A percentile compares a stretch with the other conserved stretches of the same genome.
Conservation (phyloP, 2,329 filamentous ascomycete genomes). For the Colletotrichum sp. region DNA sequence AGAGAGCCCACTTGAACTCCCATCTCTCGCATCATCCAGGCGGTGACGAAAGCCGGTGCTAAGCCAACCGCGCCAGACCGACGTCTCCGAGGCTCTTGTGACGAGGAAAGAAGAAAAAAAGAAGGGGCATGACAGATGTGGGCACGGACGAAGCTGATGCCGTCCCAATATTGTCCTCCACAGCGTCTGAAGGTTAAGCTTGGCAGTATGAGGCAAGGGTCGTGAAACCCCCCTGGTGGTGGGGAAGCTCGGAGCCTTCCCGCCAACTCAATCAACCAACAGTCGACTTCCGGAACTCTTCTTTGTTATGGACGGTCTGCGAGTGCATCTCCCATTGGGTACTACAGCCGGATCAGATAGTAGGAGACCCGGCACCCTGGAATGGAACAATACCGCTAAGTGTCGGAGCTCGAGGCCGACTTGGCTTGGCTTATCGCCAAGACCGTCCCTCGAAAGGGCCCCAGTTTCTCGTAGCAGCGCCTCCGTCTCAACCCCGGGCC, state of each 20-base stretch:
- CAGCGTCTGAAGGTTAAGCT: constrained; percentile 17
- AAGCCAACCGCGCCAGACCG: neutral
- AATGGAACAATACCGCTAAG: neutral
- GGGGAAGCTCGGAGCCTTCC: constrained; percentile 7
- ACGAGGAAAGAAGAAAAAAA: neutral
- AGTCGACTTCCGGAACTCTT: neutral
- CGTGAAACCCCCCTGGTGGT: constrained; percentile 17
- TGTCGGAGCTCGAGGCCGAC: neutral
- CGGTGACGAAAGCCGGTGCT: neutral
- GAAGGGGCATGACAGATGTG: neutral
- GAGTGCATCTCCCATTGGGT: neutral
- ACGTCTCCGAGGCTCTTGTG: neutral
- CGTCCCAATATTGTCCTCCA: neutral
- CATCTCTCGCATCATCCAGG: neutral
- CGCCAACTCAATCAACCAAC: neutral
- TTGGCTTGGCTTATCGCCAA: neutral
- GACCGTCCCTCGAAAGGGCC: neutral
- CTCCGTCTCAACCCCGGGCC: constrained; percentile 3
- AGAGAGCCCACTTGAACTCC: neutral
- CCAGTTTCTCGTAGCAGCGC: neutral
- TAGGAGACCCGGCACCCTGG: neutral
- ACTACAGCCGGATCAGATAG: neutral
- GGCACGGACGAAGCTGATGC: constrained; percentile 2
- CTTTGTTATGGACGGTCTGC: neutral
- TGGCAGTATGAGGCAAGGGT: constrained; percentile 18